Percentiles rank a stretch among this genome's conserved stretches.
phyloP scores from a whole-genome alignment of 1,284 basidiomycete genomes.

The Abortiporus biennis region DNA sequence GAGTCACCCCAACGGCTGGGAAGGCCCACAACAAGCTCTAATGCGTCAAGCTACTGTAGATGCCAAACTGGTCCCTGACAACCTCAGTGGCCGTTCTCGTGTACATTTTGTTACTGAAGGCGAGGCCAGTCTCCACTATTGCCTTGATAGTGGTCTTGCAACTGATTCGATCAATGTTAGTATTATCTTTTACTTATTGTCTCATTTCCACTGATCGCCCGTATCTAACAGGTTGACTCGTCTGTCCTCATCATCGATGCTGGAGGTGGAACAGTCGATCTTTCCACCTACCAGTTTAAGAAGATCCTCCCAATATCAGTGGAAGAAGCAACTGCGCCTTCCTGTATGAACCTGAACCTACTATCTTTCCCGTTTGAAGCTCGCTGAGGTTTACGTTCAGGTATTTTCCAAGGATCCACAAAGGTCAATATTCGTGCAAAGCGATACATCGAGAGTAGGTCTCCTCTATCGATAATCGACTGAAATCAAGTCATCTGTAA shows the following conservation, averaged over 20 bases:
- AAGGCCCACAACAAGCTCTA: conserved; percentile 33
- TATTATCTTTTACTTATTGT: not conserved
- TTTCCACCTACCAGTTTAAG: conserved; percentile 39
- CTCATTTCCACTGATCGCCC: not conserved
- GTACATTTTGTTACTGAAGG: conserved; percentile 44
- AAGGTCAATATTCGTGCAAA: conserved; percentile 23
- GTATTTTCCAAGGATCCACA: conserved; percentile 21
- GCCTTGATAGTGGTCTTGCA: conserved; percentile 32
- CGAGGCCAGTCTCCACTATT: conserved; percentile 44
- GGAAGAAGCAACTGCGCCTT: conserved; percentile 33
- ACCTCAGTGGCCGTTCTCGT: conserved; percentile 23
- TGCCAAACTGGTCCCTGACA: conserved; percentile 26
- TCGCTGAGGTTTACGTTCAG: conserved; percentile 8
- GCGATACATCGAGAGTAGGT: conserved; percentile 24
- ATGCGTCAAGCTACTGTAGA: conserved; percentile 31
- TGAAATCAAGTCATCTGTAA: conserved; percentile 11
- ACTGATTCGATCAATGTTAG: conserved; percentile 26
- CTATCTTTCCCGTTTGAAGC: not conserved
- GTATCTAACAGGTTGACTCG: conserved; percentile 16
- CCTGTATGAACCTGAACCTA: conserved; percentile 31
- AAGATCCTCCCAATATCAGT: conserved; percentile 18
- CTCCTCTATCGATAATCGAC: not conserved
- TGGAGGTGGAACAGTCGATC: conserved; percentile 51
- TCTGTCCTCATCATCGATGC: conserved; percentile 49
- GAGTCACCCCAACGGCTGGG: conserved; percentile 41